A percentile compares a stretch with the other conserved stretches of the same genome.
These are phyloP conservation scores for Trichosporon coremiiforme DNA, from an alignment of 1,284 basidiomycete species.

Conservation along the genomic window DNA sequence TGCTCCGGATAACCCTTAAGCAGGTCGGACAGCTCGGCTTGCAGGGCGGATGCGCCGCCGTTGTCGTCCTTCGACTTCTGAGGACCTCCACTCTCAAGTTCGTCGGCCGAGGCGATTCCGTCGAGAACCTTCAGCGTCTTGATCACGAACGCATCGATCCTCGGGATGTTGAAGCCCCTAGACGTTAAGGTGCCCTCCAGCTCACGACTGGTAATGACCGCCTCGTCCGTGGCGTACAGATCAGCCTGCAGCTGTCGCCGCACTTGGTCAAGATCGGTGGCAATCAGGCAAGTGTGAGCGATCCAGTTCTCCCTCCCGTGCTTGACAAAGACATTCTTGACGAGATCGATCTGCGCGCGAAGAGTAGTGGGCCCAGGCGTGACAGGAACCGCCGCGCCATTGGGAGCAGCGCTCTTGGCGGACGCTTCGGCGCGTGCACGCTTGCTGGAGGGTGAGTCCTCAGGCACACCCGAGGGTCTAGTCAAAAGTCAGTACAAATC, in stretches of 20 bases:
- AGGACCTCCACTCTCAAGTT: constrained; percentile 30
- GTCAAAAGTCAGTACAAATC: not conserved
- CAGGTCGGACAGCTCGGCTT: constrained; percentile 36
- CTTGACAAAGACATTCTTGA: constrained; percentile 43
- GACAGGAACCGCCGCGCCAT: constrained; percentile 25
- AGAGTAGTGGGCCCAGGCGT: constrained; percentile 43
- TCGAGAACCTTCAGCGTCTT: constrained; percentile 54
- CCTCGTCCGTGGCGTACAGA: constrained; percentile 49
- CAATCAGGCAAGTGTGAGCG: constrained; percentile 52
- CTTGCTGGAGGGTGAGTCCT: constrained; percentile 16
- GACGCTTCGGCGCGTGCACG: not conserved
- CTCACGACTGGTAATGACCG: constrained; percentile 41
- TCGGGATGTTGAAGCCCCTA: constrained; percentile 39
- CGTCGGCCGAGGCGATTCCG: constrained; percentile 51
- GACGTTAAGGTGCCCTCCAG: constrained; percentile 37
- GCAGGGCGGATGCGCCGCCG: constrained; percentile 29
- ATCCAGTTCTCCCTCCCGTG: constrained; percentile 51
- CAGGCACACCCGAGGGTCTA: not conserved
- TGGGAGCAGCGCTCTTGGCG: constrained; percentile 16
- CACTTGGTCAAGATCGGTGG: constrained; percentile 47
- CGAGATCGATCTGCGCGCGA: constrained; percentile 40
- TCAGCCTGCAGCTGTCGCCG: constrained; percentile 47
- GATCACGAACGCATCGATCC: constrained; percentile 47
- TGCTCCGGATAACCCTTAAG: constrained; percentile 41
- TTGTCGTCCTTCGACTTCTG: not conserved